phyloP scores from a whole-genome alignment of 306 rosid species.

The Vigna hirtella region DNA sequence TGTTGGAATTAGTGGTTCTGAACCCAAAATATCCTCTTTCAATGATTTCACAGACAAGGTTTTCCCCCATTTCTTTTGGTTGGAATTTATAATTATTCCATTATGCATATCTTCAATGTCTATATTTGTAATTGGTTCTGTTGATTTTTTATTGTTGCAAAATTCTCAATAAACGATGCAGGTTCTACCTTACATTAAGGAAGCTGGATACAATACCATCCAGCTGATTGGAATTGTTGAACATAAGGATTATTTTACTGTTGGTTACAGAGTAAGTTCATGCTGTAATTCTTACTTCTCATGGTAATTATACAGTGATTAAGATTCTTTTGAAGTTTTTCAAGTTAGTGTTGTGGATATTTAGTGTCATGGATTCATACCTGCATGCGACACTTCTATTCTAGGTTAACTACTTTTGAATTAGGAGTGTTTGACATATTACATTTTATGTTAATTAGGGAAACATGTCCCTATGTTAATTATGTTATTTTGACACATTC shows the following conservation, averaged over 20 bases:
- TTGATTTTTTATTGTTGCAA: constrained; percentile 42
- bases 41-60: constrained; percentile 75
- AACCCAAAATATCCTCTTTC: constrained; percentile 83
- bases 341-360: constrained; percentile 20
- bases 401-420: constrained; percentile 30
- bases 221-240: constrained; percentile 91
- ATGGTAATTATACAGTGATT: constrained; percentile 2
- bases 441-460: too few relatives aligned
- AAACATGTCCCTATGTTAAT: too few relatives aligned
- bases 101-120: constrained; percentile 22
- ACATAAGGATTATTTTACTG: constrained; percentile 96
- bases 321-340: constrained; percentile 31
- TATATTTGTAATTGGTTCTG: constrained; percentile 16
- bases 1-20: constrained; percentile 96
- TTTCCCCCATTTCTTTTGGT: background rate
- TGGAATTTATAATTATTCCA: constrained; percentile 26
- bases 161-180: constrained; percentile 44
- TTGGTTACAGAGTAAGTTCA: constrained; percentile 87
- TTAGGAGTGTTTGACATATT: background rate
- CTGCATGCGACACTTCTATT: constrained; percentile 15
- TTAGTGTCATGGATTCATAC: background rate
- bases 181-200: constrained; percentile 93
- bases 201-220: constrained; percentile 89
- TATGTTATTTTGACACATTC: too few relatives aligned
- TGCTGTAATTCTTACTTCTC: constrained; percentile 24